Base-by-base conservation (phyloP, 2,329 filamentous ascomycete genomes). In the Fusarium sp. region DNA sequence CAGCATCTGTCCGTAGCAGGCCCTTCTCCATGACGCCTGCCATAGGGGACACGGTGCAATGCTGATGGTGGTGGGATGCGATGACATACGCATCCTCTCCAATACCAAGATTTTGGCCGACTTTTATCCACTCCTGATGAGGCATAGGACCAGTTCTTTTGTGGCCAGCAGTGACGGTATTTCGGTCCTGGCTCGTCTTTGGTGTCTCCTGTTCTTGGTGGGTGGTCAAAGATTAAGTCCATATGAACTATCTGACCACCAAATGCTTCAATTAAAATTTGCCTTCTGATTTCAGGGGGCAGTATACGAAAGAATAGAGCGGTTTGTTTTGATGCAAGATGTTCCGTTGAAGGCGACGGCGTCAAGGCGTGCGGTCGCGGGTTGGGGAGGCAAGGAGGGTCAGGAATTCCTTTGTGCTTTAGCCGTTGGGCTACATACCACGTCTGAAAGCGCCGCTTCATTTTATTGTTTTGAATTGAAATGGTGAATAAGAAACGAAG, bases 61-160 rank as follows among this genome's bases (percentile, higher is more conserved):
- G 0, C 29, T 26, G n/a, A n/a, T 2, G 35, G 35, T 0, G 24
- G 26, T 0, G 3, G 55, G 4, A 38, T 15, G 0, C 60, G 53
- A 28, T 64, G 63, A 8, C 63, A 66, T 15, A 63, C 44, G 2
- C 59, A 64, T 2, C 63, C 55, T 2, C 63, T 42, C 60, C 63
- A 66, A 1, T 59, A 43, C 63, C 63, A 64, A 1, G 6, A 31
- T 12, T 23, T 66, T 0, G 59, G 47, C 5, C 10, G 23, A 18
- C 2, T 26, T 12, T 1, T 2, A 8, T 33, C 31, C 31, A 33
- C n/a, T n/a, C n/a, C n/a, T n/a, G n/a, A n/a, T n/a, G n/a, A n/a
- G n/a, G n/a, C n/a, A n/a, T n/a, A n/a, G n/a, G n/a, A n/a, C n/a
- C n/a, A 33, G 6, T 16, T 2, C 5, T 2, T 53, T 0, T 53